Conservation (phyloP, 306 rosid genomes). For the Psophocarpus tetragonolobus region DNA sequence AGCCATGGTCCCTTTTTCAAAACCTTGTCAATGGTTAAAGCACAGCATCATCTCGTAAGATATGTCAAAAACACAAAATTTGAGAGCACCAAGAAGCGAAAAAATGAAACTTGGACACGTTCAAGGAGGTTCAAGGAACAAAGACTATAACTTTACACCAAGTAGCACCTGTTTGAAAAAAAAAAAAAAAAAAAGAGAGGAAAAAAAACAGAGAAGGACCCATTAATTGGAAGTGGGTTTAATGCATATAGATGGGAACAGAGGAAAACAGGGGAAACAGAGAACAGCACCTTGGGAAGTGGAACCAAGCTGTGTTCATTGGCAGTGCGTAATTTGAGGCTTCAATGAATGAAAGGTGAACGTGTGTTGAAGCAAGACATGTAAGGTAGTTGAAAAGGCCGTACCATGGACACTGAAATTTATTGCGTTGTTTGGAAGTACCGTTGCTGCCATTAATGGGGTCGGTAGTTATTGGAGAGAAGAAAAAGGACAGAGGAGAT, state of each 20-base stretch:
- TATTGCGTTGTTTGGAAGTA: constrained; percentile 6
- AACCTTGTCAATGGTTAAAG: background rate
- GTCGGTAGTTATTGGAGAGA: constrained; percentile 2
- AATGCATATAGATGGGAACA: background rate
- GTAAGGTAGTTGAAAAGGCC: constrained; percentile 47
- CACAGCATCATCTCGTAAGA: background rate
- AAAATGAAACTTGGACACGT: constrained; percentile 8
- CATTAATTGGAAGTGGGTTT: background rate
- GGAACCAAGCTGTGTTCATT: background rate
- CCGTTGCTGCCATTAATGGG: constrained; percentile 48
- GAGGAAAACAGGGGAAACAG: constrained; percentile 1
- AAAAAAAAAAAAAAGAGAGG: too few species aligned
- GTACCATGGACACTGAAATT: constrained; percentile 38
- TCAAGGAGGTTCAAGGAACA: background rate
- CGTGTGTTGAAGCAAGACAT: constrained; percentile 12
- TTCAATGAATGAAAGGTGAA: background rate
- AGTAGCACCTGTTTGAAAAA: background rate
- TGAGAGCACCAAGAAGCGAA: constrained; percentile 11
- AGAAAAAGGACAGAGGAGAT: background rate
- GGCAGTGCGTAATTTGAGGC: background rate
- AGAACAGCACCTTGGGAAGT: constrained; percentile 18
- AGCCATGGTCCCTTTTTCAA: background rate
- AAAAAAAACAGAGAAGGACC: constrained; percentile 33
- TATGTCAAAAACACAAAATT: background rate
- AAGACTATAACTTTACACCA: constrained; percentile 25